Base-by-base conservation (phyloP, 163 green algal species). In the Scenedesmus sp. region DNA sequence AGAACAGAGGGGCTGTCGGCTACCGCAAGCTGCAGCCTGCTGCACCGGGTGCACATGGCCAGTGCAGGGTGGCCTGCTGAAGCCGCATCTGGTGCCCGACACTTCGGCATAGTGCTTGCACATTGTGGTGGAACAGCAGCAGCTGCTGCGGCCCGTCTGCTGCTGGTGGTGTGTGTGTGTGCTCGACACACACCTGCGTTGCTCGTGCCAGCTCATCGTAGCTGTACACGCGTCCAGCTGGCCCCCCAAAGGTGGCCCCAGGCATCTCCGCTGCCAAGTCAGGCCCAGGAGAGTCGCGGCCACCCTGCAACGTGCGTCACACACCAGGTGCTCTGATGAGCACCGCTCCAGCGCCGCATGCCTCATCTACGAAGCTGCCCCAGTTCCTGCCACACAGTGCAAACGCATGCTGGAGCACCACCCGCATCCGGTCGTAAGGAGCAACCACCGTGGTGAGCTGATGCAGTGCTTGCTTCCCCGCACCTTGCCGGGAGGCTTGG, bases 161-260 rank as follows among this genome's bases (percentile, higher is more conserved):
- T 22, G 10, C 6, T 51, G 33, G 7, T 85, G 78, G 5, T 51
- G 6, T 43, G 76, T 83, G n/a, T n/a, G n/a, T n/a, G n/a, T n/a
- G n/a, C n/a, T n/a, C n/a, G n/a, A n/a, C n/a, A 13, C 80, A 42
- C 30, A 89, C 84, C 59, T 89, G 76, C 72, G 87, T 95, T 5
- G 93, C 93, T 2, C 16, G 37, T 0, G 46, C 51, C 68, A 95
- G 89, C 76, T 94, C 68, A 3, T 91, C 88, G 49, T 92, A 91
- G 33, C 26, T 81, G 88, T 94, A 94, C 26, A 70, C 0, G 15
- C 91, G 44, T 20, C 88, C 82, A 42, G 84, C 37, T 30, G 81
- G 72, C 16, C 87, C 68, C 13, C 44, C 35, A 42, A 40, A 59
- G 42, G 87, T 91, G 10, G 76, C 87, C 7, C 53, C 86, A 68